Base-by-base conservation (phyloP, 2,329 filamentous ascomycete genomes). In the Microcera coccophila region DNA sequence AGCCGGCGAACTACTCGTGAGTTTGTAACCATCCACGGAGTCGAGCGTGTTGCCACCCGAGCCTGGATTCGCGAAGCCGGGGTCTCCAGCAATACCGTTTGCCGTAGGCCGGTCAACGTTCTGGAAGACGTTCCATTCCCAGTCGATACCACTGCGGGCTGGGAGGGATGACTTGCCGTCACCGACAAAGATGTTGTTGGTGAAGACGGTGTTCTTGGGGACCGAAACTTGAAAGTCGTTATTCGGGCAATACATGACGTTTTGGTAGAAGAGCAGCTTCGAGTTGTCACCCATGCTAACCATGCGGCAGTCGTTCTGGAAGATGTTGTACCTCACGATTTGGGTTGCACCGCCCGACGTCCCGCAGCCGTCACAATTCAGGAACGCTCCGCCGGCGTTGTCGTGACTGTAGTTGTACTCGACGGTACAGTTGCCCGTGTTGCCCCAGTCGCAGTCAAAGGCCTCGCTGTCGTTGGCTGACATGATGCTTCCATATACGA, bases 381-480 rank as follows among this genome's bases (percentile, higher is more conserved):
- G 39, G 20, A 57, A 58, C 2, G 53, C 53, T 2, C 55, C 55
- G 22, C 55, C 54, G n/a, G 54, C 55, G 19, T 58, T 58, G 40
- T 56, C 55, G 32, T 52, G 54, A 41, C 55, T 57, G 28, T 52
- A 55, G 36, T 58, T 58, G 39, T 58, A 58, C 38, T 58, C 54
- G 28, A 58, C 46, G 11, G 48, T 55, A 40, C 55, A 58, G 20
- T 46, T 54, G 34, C 55, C 55, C n/a, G 48, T 48, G 33, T 55
- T 54, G 31, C 55, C 55, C 54, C 52, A 57, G 43, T 58, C 55
- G 39, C 55, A 58, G 40, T 58, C 55, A 36, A 58, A 58, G 5
- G 54, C 54, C 39, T 55, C 29, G 45, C 55, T 58, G 38, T 58
- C 55, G 16, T 46, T 9, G 4, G 32, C 19, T 7, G 50, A 54